Percentiles rank a stretch among this genome's conserved stretches.
Evolutionary conservation across 2,329 filamentous ascomycete species (phyloP).

Genomic region (Fusarium sp.): DNA sequence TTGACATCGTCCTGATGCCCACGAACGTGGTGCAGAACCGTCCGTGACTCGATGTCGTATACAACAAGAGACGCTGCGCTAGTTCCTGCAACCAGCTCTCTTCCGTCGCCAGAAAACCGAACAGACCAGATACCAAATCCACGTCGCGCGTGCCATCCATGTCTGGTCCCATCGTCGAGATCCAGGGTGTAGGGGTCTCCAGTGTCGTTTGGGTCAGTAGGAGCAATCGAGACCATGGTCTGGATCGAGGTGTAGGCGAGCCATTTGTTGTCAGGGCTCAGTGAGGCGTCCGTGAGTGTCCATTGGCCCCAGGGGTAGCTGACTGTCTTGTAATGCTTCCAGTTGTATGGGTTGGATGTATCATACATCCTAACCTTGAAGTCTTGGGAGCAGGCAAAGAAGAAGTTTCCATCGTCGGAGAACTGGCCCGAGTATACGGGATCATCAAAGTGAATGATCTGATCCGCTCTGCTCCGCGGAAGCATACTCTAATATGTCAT

Average conservation of each 20-base stretch:
- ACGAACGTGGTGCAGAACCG: slow-evolving; percentile 76
- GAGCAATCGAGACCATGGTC: slow-evolving; percentile 83
- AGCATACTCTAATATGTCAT: slow-evolving; percentile 70
- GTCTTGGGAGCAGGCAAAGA: slow-evolving; percentile 91
- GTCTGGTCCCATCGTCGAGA: slow-evolving; percentile 55
- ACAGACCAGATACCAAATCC: slow-evolving; percentile 85
- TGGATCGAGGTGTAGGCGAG: slow-evolving; percentile 92
- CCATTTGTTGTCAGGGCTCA: slow-evolving; percentile 92
- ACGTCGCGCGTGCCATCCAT: slow-evolving; percentile 43
- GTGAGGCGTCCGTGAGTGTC: slow-evolving; percentile 93
- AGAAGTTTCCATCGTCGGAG: slow-evolving; percentile 96
- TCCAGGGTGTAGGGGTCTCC: slow-evolving; percentile 85
- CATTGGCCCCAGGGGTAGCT: slow-evolving; percentile 88
- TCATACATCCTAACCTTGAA: slow-evolving; percentile 98
- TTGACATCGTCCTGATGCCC: slow-evolving; percentile 93
- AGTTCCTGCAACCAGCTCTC: slow-evolving; percentile 91
- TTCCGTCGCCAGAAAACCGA: slow-evolving; percentile 90
- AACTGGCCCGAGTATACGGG: slow-evolving; percentile 97
- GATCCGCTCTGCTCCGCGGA: slow-evolving; percentile 81
- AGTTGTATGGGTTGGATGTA: slow-evolving; percentile 93
- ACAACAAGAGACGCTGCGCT: slow-evolving; percentile 83
- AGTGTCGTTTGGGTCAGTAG: slow-evolving; percentile 84
- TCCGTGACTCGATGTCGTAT: slow-evolving; percentile 88
- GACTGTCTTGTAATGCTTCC: slow-evolving; percentile 95
- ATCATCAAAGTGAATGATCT: slow-evolving; percentile 86